Base-by-base conservation (phyloP, 1,139 yeast species). In the Barnettozyma hawaiiensis region DNA sequence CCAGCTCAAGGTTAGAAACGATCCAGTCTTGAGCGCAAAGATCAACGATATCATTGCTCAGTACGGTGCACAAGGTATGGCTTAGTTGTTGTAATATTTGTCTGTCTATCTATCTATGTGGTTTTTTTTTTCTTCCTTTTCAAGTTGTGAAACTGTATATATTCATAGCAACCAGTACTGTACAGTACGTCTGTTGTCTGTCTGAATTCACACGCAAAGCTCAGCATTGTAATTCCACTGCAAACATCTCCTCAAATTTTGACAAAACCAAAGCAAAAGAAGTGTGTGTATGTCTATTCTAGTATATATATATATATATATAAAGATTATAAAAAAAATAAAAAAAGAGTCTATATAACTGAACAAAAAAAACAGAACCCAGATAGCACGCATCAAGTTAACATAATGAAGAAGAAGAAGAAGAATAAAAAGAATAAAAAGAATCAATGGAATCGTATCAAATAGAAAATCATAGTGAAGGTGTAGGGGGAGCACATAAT, bases 1-100 rank as follows among this genome's bases (percentile, higher is more conserved):
- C 71, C 95, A 85, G 70, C 69, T 78, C 59, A 78, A 78, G 62
- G 76, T 85, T 54, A 81, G 75, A 64, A 66, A 73, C 43, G 92
- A 83, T 61, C 85, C 86, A 39, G 64, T 73, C 29, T 71, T 83
- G 47, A 65, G 65, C 47, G 58, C 62, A 15, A 71, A 70, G 54
- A 67, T 73, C 44, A 63, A 67, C 44, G 72, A 70, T 56, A 57
- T 73, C 35, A 49, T 71, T 51, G 66, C 65, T 37, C 52, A 47
- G 41, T 53, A 49, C 40, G 56, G 59, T 44, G 51, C 53, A 35
- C 49, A 52, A 51, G 45, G 49, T 37, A 35, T 51, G 19, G 45
- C 46, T 27, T 41, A 36, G 3, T 14, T n/a, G 19, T 18, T 16
- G 4, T 10, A 19, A 31, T 5, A 3, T 34, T n/a, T 34, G 9